Evolutionary conservation across 2,329 filamentous ascomycete genomes (phyloP), one percentile per base, ranked within the genome.

Genomic region (Apiospora hydei): DNA sequence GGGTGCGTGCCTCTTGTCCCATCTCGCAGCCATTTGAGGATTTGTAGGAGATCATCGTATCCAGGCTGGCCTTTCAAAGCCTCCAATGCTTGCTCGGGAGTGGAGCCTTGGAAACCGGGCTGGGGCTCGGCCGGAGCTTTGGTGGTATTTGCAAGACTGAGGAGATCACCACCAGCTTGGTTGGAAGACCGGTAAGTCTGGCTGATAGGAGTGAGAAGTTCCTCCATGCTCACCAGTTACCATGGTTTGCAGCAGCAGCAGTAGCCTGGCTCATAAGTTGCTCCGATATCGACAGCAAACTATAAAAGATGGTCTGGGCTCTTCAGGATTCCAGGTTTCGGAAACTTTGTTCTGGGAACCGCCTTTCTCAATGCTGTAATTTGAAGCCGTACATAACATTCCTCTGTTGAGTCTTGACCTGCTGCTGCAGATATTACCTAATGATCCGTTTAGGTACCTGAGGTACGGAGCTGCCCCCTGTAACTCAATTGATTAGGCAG

Each of bases 1-100:
- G 74, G 72, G 14, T 74, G 73, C 1, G 75, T 76, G 46, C 72
- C 73, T 57, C 77, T 71, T 26, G 72, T 70, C 64, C 79, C 77
- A 64, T 81, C 77, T 34, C 80, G 77, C 4, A 94, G 82, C 75
- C 88, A 91, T 16, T 80, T 80, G 51, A 95, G 80, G 6, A 86
- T 83, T 0, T 83, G 81, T 8, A 86, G 80, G 1, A 94, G 82
- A 3, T 84, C 83, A 13, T 89, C 86, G 74, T 90, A 87, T 76
- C 88, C 87, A 4, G 93, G 92, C 75, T 94, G 88, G 53, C 82
- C 85, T 74, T 87, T 90, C 16, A 95, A 82, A 3, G 84, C 83
- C 53, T 90, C 85, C n/a, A 94, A 81, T 13, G 86, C 89, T 73
- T 90, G 88, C 51, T 88, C 85, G 24, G 77, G 82, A 70, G 79